Evolutionary conservation across 2,329 filamentous ascomycete species (phyloP).

Genomic region (Botryosphaeria dothidea): DNA sequence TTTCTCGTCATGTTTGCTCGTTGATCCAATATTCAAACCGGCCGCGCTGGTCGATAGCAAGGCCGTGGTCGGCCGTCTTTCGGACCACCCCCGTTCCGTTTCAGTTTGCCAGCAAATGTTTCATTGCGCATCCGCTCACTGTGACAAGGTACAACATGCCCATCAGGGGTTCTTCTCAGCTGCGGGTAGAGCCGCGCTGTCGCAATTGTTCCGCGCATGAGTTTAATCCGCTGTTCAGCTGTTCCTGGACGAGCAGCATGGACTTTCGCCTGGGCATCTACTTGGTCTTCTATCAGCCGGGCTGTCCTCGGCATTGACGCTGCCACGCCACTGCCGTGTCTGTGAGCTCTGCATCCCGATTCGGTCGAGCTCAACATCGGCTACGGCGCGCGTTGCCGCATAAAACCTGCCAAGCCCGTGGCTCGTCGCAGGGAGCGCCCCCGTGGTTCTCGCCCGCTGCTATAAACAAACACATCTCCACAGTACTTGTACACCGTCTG

Average conservation of each 20-base stretch:
- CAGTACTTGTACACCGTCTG: neutral
- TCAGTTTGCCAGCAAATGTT: neutral
- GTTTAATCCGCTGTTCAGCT: neutral
- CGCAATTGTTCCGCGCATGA: neutral
- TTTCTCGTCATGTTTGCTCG: neutral
- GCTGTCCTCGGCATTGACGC: neutral
- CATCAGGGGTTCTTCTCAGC: neutral
- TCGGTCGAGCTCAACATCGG: neutral
- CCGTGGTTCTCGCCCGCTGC: neutral
- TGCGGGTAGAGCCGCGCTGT: neutral
- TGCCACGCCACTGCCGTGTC: neutral
- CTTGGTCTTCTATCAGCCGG: neutral
- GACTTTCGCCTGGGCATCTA: neutral
- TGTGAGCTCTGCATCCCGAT: slow-evolving; percentile 1
- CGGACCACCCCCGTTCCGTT: neutral
- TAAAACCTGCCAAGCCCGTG: slow-evolving; percentile 2
- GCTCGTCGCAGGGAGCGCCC: slow-evolving; percentile 5
- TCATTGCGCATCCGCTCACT: neutral
- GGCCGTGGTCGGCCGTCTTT: neutral
- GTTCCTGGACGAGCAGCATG: neutral
- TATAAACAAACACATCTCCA: slow-evolving; percentile 6
- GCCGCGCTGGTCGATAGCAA: neutral
- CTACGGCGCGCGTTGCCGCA: slow-evolving; percentile 1
- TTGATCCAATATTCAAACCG: neutral
- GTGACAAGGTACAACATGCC: neutral